Evolutionary conservation across 192 early-diverging fungal genomes (phyloP).

Genomic region (Gorgonomyces haynaldii): DNA sequence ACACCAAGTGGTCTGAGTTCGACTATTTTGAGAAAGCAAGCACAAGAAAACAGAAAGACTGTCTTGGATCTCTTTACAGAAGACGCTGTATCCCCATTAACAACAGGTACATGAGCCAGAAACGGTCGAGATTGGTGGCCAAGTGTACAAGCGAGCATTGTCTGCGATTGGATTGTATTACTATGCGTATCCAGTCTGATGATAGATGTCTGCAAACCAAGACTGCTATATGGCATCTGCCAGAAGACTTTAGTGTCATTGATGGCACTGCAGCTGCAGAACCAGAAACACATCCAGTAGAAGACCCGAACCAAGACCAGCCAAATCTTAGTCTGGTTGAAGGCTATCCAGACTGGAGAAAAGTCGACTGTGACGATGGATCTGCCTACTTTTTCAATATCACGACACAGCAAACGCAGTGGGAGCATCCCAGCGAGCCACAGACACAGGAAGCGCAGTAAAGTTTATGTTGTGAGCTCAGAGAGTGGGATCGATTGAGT

Average conservation of each 20-base stretch:
- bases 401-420: constrained; percentile 25
- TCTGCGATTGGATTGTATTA: constrained; percentile 33
- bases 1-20: constrained; percentile 2
- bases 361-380: constrained; percentile 25
- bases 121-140: constrained; percentile 33
- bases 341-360: constrained; percentile 30
- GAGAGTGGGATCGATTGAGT: too few relatives aligned
- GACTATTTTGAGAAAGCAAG: neutral
- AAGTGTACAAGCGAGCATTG: constrained; percentile 26
- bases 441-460: neutral
- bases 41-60: too few relatives aligned
- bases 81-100: neutral
- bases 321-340: constrained; percentile 18
- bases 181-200: constrained; percentile 27
- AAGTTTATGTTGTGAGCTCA: too few relatives aligned
- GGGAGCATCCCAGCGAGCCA: constrained; percentile 16
- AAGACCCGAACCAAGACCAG: constrained; percentile 1
- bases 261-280: neutral
- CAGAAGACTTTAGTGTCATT: constrained; percentile 21
- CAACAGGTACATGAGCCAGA: constrained; percentile 23
- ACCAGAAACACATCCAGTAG: neutral
- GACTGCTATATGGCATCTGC: constrained; percentile 36
- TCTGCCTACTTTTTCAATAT: constrained; percentile 31
- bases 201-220: constrained; percentile 25
- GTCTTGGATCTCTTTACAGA: too few relatives aligned